These are phyloP conservation scores for Knoxdaviesia capensis DNA, from an alignment of 2,329 filamentous ascomycete genomes.

Conservation along the genomic window DNA sequence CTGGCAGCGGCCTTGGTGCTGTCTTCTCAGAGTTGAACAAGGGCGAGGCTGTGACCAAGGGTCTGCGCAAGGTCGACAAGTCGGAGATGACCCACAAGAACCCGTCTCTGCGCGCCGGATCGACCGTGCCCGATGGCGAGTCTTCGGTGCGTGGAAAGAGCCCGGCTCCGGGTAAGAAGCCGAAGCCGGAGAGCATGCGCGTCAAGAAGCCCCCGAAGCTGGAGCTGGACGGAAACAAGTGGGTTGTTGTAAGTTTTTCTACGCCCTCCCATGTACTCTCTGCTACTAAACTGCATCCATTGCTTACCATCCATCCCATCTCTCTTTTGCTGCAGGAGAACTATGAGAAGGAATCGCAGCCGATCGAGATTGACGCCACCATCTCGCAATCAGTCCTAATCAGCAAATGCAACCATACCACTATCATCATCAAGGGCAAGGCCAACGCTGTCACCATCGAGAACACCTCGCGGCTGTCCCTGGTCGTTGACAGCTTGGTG, in stretches of 20 bases:
- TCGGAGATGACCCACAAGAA: slow-evolving; percentile 99
- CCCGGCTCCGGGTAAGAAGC: slow-evolving; percentile 71
- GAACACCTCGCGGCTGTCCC: slow-evolving; percentile 65
- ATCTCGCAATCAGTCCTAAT: slow-evolving; percentile 83
- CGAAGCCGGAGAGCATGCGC: slow-evolving; percentile 71
- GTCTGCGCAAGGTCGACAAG: slow-evolving; percentile 81
- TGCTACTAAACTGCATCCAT: background rate
- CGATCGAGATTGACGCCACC: slow-evolving; percentile 63
- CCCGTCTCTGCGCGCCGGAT: slow-evolving; percentile 57
- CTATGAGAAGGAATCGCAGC: slow-evolving; percentile 54
- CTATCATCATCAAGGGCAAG: slow-evolving; percentile 77
- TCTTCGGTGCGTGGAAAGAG: slow-evolving; percentile 50
- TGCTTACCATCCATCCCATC: slow-evolving; percentile 2
- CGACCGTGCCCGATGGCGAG: slow-evolving; percentile 43
- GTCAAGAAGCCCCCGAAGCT: slow-evolving; percentile 64
- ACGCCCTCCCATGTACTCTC: background rate
- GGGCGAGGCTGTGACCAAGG: slow-evolving; percentile 70
- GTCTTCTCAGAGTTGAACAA: slow-evolving; percentile 87
- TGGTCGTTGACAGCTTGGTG: slow-evolving; percentile 77
- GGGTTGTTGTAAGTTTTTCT: slow-evolving; percentile 48
- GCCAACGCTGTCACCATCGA: slow-evolving; percentile 94
- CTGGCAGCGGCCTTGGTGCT: slow-evolving; percentile 50
- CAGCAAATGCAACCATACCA: slow-evolving; percentile 76
- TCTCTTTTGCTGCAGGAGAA: slow-evolving; percentile 43
- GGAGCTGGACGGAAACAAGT: slow-evolving; percentile 76